Base-by-base conservation (phyloP, 2,329 filamentous ascomycete species). In the Pseudogymnoascus sp. region DNA sequence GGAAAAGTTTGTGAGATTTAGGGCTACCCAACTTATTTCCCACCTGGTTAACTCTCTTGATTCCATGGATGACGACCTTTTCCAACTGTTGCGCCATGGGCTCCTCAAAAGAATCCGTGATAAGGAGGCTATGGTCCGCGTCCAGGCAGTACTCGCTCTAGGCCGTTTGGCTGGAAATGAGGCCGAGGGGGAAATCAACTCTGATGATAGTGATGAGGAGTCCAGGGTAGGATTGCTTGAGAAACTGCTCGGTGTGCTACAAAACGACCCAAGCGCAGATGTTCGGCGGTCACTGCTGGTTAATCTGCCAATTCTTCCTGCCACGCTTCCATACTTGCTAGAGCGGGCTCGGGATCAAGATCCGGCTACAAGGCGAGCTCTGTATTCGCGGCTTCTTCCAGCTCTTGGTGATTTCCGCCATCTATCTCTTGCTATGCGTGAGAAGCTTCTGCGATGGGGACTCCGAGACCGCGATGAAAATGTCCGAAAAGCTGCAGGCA, bases 361-460 rank as follows among this genome's bases (percentile, higher is more conserved):
- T 74, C 83, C 90, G 3, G 83, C 87, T 5, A 97, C 93, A 3
- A 83, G 95, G 65, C 83, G 93, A 65, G 89, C 91, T 8, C 83
- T 99, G 1, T 99, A 97, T 73, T 89, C 93, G 1, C 86, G 90
- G 37, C 81, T 99, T 5, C 79, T 99, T 4, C 95, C 95, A 1
- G 89, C 89, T 0, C 80, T 99, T 0, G 95, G 93, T 11, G 95
- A 99, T 76, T 99, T 99, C 76, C 86, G 95, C 62, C 91, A 97
- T 76, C 78, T 99, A 62, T 96, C 92, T 10, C 81, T 99, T 23
- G 91, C 90, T 1, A 96, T 97, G 87, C 83, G 95, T 72, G 95
- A 99, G 76, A 97, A 97, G 75, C 81, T 99, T 34, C 82, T 99
- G 29, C 86, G 95, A 40, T 99, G 95, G 95, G 95, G 95, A 61